Base-by-base conservation (phyloP, 2,329 filamentous ascomycete species). In the Alternaria angustiovoidea region DNA sequence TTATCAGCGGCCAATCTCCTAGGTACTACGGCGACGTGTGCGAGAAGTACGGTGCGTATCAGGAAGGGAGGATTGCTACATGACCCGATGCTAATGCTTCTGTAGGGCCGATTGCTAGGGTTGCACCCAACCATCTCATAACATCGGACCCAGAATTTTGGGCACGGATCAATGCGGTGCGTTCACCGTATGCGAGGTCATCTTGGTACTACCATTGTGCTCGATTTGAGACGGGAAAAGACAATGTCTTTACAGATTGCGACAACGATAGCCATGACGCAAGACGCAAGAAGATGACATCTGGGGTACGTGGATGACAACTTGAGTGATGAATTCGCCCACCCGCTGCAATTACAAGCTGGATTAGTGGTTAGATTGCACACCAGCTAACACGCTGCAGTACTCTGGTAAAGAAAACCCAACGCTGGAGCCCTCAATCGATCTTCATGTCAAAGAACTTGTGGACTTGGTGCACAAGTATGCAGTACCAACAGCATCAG, bases 371-470 rank as follows among this genome's bases (percentile, higher is more conserved):
- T 20, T 16, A 4, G 22, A 7, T n/a, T n/a, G 18, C 22, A n/a
- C 18, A 43, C 26, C 5, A 22, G 42, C 63, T 65, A 44, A 72
- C 51, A 6, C 20, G 6, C 39, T 18, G 9, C 32, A 78, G 84
- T 88, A 87, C 66, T 83, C 85, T 2, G 85, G 85, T 3, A 81
- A 84, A 54, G 86, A 87, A 51, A 87, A 87, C 36, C 76, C 80
- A 1, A 77, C 78, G 1, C 71, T 87, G 3, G 85, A 88, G 60
- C 65, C 70, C 0, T 79, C 82, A 5, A 80, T 88, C 26, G 82
- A 88, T 59, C 62, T 74, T 6, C 80, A 82, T 11, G 71, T 88
- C 7, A 63, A 75, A 32, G 80, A 84, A 11, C 70, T 86, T 1
- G 64, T 88, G 30, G 66, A 78, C 7, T 76, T 87, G 8, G 81